Conservation (phyloP, 805 yeast species). For the Yamadazyma kitorensis region DNA sequence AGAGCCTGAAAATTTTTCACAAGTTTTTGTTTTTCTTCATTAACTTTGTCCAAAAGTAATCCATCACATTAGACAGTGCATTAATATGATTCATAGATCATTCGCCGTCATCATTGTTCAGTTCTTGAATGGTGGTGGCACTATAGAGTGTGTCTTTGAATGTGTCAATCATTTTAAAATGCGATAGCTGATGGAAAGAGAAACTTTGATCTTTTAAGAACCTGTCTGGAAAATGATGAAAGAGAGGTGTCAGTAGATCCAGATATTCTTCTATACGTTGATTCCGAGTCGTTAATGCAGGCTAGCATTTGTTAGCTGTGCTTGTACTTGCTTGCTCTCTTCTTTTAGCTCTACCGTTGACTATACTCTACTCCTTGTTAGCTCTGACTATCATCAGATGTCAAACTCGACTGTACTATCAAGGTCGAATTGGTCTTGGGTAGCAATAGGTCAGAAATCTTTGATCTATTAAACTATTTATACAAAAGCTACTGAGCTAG, state of each 20-base stretch:
- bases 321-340: neutral
- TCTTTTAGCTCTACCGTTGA: neutral
- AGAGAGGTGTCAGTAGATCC: constrained; percentile 54
- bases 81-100: constrained; percentile 33
- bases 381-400: too few relatives aligned
- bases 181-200: constrained; percentile 51
- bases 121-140: constrained; percentile 24
- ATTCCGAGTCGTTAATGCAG: neutral
- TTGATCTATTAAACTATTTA: too few relatives aligned
- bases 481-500: too few relatives aligned
- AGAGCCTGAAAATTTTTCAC: constrained; percentile 1
- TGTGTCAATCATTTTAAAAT: constrained; percentile 29
- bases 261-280: constrained; percentile 22
- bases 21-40: constrained; percentile 11
- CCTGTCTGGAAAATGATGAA: constrained; percentile 49
- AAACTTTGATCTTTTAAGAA: constrained; percentile 42
- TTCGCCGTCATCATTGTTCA: too few relatives aligned
- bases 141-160: too few relatives aligned
- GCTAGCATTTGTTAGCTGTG: neutral
- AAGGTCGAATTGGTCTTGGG: too few relatives aligned
- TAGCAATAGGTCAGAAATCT: too few relatives aligned
- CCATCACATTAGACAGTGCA: constrained; percentile 73
- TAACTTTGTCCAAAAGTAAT: constrained; percentile 66
- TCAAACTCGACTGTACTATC: too few relatives aligned
- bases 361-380: neutral